Evolutionary conservation across 768 basidiomycete species (phyloP).

Genomic region (Tulasnella sp.): DNA sequence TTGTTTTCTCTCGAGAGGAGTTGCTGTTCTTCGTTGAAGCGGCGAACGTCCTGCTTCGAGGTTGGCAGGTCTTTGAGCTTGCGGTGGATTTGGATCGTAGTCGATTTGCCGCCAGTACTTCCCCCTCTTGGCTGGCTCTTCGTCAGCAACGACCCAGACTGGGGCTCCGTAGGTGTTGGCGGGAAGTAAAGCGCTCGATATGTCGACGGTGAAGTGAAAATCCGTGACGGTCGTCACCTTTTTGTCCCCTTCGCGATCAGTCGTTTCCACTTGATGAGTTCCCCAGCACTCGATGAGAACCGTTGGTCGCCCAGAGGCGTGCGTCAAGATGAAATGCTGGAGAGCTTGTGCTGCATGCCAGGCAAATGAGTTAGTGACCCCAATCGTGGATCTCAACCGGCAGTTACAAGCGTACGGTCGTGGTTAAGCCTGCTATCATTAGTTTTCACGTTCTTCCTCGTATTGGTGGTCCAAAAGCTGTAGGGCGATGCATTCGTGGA

Average conservation of each 20-base stretch:
- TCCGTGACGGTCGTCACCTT: not conserved
- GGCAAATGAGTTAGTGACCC: not conserved
- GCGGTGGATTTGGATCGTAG: not conserved
- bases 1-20: not conserved
- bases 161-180: not conserved
- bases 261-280: not conserved
- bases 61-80: not conserved
- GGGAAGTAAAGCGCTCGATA: not conserved
- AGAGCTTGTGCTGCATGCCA: not conserved
- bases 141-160: not conserved
- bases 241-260: not conserved
- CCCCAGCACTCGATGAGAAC: not conserved
- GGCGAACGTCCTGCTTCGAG: not conserved
- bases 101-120: not conserved
- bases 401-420: not conserved
- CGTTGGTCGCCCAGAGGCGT: not conserved
- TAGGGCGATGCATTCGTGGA: not conserved
- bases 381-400: not conserved
- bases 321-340: not conserved
- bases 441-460: not conserved
- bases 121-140: not conserved
- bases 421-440: not conserved
- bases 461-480: not conserved
- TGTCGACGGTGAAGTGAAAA: not conserved
- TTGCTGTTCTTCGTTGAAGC: not conserved